Percentiles rank a stretch among this genome's conserved stretches.
Conservation (phyloP, 1,139 yeast genomes). For the Chernovozyma aurita region DNA sequence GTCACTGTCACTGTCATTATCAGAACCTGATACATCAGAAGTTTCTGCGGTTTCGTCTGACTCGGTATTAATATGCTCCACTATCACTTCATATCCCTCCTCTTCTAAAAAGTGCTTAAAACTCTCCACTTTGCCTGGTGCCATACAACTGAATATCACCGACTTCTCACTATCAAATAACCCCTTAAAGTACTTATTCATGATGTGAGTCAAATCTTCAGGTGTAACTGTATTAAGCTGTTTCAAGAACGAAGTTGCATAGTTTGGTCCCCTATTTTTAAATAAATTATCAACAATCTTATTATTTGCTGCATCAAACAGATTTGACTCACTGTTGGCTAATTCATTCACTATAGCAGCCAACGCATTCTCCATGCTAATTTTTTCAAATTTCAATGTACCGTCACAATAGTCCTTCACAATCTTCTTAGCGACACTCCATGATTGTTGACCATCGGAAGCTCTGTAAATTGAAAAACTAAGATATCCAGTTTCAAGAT, state of each 20-base stretch:
- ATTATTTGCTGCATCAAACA: constrained; percentile 57
- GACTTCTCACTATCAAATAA: constrained; percentile 57
- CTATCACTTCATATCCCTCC: constrained; percentile 57
- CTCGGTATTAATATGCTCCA: constrained; percentile 45
- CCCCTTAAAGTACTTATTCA: constrained; percentile 57
- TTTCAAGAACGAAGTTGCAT: constrained; percentile 43
- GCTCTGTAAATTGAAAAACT: constrained; percentile 74
- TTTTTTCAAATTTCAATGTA: constrained; percentile 46
- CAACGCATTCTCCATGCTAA: constrained; percentile 65
- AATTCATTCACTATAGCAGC: constrained; percentile 68
- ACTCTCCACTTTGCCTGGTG: constrained; percentile 55
- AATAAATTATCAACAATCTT: constrained; percentile 66
- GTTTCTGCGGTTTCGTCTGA: constrained; percentile 18
- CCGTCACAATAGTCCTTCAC: constrained; percentile 62
- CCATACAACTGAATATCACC: constrained; percentile 66
- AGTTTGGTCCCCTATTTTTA: constrained; percentile 67
- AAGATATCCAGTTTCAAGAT: constrained; percentile 64
- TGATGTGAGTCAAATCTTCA: constrained; percentile 51
- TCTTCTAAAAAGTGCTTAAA: constrained; percentile 44
- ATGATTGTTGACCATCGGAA: constrained; percentile 74
- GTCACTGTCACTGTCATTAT: too few relatives aligned
- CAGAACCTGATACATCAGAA: constrained; percentile 8
- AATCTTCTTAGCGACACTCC: constrained; percentile 60
- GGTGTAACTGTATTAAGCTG: constrained; percentile 49
- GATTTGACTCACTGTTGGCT: constrained; percentile 62